Evolutionary conservation across 108 stramenopile genomes (phyloP).

Genomic region (Nitzschia palea): DNA sequence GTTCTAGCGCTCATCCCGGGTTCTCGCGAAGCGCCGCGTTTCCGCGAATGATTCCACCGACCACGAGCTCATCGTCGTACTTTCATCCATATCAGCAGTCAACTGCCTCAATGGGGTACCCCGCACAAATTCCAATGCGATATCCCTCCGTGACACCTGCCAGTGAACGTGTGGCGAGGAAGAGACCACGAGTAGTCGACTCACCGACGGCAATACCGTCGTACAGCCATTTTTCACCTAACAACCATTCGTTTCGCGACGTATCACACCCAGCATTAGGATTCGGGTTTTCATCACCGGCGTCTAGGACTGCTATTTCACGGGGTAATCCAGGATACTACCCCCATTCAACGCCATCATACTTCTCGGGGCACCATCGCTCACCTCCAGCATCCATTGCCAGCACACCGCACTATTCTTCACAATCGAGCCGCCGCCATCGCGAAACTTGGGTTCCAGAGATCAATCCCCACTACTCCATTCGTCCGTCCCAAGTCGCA

Average conservation of each 20-base stretch:
- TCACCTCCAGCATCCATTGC: conserved; percentile 1
- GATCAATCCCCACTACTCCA: background rate
- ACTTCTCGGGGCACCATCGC: no score
- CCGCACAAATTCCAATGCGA: no score
- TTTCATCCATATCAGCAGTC: no score
- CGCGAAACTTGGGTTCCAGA: background rate
- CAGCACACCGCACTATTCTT: background rate
- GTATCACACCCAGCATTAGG: background rate
- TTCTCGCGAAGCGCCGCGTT: no score
- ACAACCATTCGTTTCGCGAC: background rate
- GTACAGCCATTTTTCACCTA: background rate
- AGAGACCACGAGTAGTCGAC: conserved; percentile 1
- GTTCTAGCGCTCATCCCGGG: no score
- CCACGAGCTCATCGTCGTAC: no score
- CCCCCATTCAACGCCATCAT: no score
- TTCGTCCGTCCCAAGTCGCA: background rate
- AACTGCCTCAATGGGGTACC: no score
- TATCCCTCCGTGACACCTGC: conserved; percentile 13
- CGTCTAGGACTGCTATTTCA: no score
- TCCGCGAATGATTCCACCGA: no score
- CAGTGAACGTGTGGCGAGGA: background rate
- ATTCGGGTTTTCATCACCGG: no score
- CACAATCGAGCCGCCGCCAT: background rate
- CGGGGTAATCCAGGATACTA: no score
- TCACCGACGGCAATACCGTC: conserved; percentile 6